Evolutionary conservation across 257 asterid species (phyloP).

Genomic region (Nicotiana benthamiana): DNA sequence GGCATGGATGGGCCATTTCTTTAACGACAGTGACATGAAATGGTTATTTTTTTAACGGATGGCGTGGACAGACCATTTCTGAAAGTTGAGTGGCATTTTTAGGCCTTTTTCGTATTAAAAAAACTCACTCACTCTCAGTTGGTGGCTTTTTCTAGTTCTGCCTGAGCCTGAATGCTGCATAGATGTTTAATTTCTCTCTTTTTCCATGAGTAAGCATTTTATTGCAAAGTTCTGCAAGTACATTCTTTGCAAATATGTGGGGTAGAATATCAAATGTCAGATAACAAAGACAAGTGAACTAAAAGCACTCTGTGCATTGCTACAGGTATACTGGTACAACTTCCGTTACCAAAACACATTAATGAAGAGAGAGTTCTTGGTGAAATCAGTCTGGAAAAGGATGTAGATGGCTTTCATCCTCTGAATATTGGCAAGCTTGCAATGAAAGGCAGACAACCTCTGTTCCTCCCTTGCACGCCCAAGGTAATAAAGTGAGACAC

Average conservation of each 20-base stretch:
- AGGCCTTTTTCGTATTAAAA: too few relatives aligned
- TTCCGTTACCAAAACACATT: constrained; percentile 89
- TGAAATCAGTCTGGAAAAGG: constrained; percentile 81
- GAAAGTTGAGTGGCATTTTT: too few relatives aligned
- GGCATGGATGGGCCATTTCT: too few relatives aligned
- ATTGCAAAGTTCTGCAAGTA: background rate
- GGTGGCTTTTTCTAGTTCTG: background rate
- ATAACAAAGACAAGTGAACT: background rate
- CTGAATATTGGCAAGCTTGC: constrained; percentile 92
- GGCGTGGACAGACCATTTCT: too few relatives aligned
- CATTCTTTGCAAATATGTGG: background rate
- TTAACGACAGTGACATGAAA: too few relatives aligned
- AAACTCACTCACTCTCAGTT: background rate
- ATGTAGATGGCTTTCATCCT: constrained; percentile 97
- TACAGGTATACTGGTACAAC: constrained; percentile 88
- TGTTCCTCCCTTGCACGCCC: constrained; percentile 93
- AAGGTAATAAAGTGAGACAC: constrained; percentile 37
- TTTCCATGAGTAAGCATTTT: background rate
- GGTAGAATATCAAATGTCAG: background rate
- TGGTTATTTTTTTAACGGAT: too few relatives aligned
- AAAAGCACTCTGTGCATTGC: constrained; percentile 5
- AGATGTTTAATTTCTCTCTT: background rate
- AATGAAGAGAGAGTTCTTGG: constrained; percentile 69
- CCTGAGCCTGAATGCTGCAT: background rate
- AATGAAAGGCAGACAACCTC: constrained; percentile 97